Evolutionary conservation across 1,139 yeast species (phyloP).

Genomic region (Pichia sp.): DNA sequence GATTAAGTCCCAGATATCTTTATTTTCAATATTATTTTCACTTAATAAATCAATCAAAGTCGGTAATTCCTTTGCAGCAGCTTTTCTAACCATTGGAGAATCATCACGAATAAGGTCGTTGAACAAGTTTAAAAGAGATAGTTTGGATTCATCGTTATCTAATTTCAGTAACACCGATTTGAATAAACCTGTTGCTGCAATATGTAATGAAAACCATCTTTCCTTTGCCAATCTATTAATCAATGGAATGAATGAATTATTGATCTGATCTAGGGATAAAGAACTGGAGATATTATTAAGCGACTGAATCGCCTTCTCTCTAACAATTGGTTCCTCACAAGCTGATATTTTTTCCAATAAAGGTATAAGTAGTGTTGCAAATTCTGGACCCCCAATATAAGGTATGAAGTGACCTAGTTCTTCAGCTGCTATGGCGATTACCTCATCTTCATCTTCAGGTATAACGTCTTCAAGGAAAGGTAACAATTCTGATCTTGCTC

Average conservation of each 20-base stretch:
- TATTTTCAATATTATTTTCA: slow-evolving; percentile 28
- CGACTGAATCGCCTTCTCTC: slow-evolving; percentile 90
- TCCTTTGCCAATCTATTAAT: slow-evolving; percentile 75
- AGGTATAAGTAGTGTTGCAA: slow-evolving; percentile 71
- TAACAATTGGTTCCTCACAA: slow-evolving; percentile 95
- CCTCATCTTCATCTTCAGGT: slow-evolving; percentile 98
- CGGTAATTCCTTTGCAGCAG: slow-evolving; percentile 85
- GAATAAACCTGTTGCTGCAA: slow-evolving; percentile 87
- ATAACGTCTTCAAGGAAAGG: slow-evolving; percentile 86
- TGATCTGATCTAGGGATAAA: slow-evolving; percentile 61
- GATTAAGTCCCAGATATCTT: slow-evolving; percentile 58
- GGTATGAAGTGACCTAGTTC: slow-evolving; percentile 87
- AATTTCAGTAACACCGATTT: slow-evolving; percentile 63
- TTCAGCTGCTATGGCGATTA: slow-evolving; percentile 86
- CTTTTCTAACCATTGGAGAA: slow-evolving; percentile 96
- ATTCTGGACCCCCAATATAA: slow-evolving; percentile 75
- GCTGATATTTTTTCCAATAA: slow-evolving; percentile 86
- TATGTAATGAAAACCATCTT: slow-evolving; percentile 92
- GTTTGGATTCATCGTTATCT: slow-evolving; percentile 40
- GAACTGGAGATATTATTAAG: slow-evolving; percentile 63
- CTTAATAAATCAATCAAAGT: slow-evolving; percentile 53
- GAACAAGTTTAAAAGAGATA: slow-evolving; percentile 59
- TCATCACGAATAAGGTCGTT: slow-evolving; percentile 77
- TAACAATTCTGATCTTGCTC: slow-evolving; percentile 81
- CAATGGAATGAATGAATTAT: slow-evolving; percentile 63